Evolutionary conservation across 2,329 filamentous ascomycete genomes (phyloP), one percentile per base, ranked within the genome.

Genomic region (Aspergillus piperis): DNA sequence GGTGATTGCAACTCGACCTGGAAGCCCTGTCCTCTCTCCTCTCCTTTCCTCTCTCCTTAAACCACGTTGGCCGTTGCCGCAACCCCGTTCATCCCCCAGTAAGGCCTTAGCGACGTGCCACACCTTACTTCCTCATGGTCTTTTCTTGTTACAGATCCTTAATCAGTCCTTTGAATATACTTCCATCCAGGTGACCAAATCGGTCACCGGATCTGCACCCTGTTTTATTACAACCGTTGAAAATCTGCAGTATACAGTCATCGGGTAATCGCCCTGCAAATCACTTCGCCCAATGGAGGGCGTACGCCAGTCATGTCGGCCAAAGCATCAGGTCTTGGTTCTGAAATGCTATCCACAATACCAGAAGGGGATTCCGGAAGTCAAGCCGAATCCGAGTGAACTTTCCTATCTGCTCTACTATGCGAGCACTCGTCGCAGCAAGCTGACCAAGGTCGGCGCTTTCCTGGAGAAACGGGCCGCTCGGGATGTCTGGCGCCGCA

Each of bases 391-490:
- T 78, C 92, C 92, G 67, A 96, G 92, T 79, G 95, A 99, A 82
- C 86, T 99, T 64, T 96, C 92, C 78, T 98, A 98, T 75, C 86
- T 99, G 66, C 87, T 98, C 57, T 98, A 96, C 84, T 98, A 99
- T 82, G 92, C 91, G 63, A 96, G 91, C 73, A 96, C 93, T 69
- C 91, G 94, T 62, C 88, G 92, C 66, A 94, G 91, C 78, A 99
- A 98, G 83, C 88, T 98, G 69, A 91, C 95, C 72, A 99, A 99
- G 80, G 93, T 99, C 67, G 92, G 92, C 76, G 88, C 88, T 69
- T 99, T 97, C 74, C 84, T 99, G 66, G 93, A 98, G 81, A 96
- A 94, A 82, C 92, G 94, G 81, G 95, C 92, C 21, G 90, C 90
- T 63, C 89, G 88, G 72, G 95, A 99, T 81, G 92, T 97, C 66